Evolutionary conservation across 2,329 filamentous ascomycete species (phyloP), one percentile per base, ranked within the genome.

Genomic region (Thelonectria discophora): DNA sequence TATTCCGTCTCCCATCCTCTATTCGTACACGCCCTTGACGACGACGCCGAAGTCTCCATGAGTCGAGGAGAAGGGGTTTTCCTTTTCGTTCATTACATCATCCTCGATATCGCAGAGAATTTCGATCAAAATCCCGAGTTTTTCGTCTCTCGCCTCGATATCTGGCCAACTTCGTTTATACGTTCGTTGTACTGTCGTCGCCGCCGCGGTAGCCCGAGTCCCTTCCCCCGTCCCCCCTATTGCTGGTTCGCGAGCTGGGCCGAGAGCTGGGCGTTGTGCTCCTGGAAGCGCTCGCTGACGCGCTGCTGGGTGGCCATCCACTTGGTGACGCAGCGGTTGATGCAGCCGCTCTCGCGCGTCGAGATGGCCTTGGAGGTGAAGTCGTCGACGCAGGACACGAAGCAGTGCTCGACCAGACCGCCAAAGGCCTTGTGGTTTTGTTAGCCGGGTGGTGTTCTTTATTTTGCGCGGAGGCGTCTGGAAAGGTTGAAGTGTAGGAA

Each of bases 321-420:
- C 84, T 99, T 99, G 81, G 95, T 91, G 65, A 98, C 94, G 80
- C 95, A 99, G 73, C 93, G 91, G 81, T 92, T 89, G 74, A 98
- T 89, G 82, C 95, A 99, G 77, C 91, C 90, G 75, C 91, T 91
- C 82, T 99, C 95, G 77, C 92, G 90, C 69, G 89, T 86, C 66
- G 91, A 90, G 69, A 99, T 88, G 50, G 93, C 92, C 83, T 98
- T 98, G 82, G 93, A 97, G 75, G 94, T 97, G 87, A 99, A 99
- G 85, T 98, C 94, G 80, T 94, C 94, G 81, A 99, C 88, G 85
- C 95, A 99, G 80, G 95, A 90, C 77, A 92, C 90, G 86, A 99
- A 99, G 88, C 95, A 99, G 81, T 90, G 87, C 78, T 93, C 90
- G 73, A 93, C 90, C 37, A 76, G 71, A 59, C 75, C 73, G 56